phyloP scores from a whole-genome alignment of 2,329 filamentous ascomycete species.

The Boeremia exigua region DNA sequence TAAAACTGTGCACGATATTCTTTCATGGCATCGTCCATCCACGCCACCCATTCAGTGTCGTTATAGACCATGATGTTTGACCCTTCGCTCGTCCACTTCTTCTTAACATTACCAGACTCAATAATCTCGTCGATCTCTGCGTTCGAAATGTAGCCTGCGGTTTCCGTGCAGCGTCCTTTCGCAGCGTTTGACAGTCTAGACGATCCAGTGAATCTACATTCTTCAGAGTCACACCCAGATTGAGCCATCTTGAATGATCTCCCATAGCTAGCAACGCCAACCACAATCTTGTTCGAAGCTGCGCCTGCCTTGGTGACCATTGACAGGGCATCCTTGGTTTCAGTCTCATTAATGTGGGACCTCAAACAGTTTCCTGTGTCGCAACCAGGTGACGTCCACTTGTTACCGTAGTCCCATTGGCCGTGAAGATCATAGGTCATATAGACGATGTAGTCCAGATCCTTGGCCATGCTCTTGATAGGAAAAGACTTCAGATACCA shows the following conservation, averaged over 20 bases:
- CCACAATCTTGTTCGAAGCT: conserved; percentile 36
- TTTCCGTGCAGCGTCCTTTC: background rate
- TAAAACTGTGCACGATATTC: background rate
- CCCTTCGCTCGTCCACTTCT: background rate
- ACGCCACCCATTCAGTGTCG: background rate
- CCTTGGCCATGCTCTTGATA: conserved; percentile 26
- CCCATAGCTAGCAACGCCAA: conserved; percentile 46
- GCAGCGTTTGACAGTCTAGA: background rate
- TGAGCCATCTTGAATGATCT: conserved; percentile 44
- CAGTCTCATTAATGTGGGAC: conserved; percentile 48
- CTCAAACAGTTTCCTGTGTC: conserved; percentile 36
- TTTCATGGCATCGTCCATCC: background rate
- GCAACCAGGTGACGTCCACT: conserved; percentile 38
- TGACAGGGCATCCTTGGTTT: conserved; percentile 40
- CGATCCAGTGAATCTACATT: background rate
- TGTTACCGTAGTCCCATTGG: conserved; percentile 50
- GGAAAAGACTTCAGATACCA: conserved; percentile 40
- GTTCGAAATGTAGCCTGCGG: background rate
- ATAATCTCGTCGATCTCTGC: background rate
- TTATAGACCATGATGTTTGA: background rate
- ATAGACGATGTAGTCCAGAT: conserved; percentile 40
- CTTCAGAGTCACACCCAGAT: background rate
- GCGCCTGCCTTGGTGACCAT: conserved; percentile 50
- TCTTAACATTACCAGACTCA: background rate
- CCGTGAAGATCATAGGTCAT: conserved; percentile 50